Evolutionary conservation across 2,329 filamentous ascomycete genomes (phyloP).

Genomic region (Neonectria sp.): DNA sequence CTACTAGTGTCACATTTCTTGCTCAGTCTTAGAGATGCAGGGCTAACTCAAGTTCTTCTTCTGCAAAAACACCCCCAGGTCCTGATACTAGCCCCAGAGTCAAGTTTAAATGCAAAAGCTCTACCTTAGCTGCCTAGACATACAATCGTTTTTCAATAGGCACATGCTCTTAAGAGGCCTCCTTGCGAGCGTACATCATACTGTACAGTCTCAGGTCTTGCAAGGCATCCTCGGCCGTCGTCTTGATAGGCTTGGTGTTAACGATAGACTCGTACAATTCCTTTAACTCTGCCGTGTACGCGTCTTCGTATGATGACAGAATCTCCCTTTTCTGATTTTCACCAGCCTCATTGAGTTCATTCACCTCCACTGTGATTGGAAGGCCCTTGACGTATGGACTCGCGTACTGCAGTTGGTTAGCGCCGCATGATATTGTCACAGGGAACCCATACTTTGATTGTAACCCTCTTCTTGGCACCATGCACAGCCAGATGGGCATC

Average conservation of each 20-base stretch:
- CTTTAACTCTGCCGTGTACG: slow-evolving; percentile 51
- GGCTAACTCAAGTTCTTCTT: neutral
- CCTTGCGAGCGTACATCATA: slow-evolving; percentile 23
- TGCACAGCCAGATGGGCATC: slow-evolving; percentile 66
- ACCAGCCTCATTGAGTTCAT: slow-evolving; percentile 56
- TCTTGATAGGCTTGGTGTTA: slow-evolving; percentile 48
- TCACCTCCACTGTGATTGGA: slow-evolving; percentile 60
- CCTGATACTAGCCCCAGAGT: neutral
- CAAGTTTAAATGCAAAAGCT: neutral
- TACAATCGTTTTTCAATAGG: neutral
- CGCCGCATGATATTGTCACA: neutral
- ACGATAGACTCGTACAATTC: slow-evolving; percentile 40
- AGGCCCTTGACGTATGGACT: slow-evolving; percentile 67
- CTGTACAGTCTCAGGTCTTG: slow-evolving; percentile 35
- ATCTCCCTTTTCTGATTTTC: slow-evolving; percentile 36
- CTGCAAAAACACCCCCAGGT: too few relatives aligned
- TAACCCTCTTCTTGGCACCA: slow-evolving; percentile 64
- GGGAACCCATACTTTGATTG: slow-evolving; percentile 48
- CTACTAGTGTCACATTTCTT: too few relatives aligned
- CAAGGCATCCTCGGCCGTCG: slow-evolving; percentile 47
- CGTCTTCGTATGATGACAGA: slow-evolving; percentile 58
- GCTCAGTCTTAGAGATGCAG: too few relatives aligned
- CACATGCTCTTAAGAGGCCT: neutral
- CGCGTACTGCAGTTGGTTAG: slow-evolving; percentile 58
- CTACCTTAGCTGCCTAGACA: neutral